These are phyloP conservation scores for Leptodermis oblonga DNA, from an alignment of 257 asterid genomes.

Conservation along the genomic window DNA sequence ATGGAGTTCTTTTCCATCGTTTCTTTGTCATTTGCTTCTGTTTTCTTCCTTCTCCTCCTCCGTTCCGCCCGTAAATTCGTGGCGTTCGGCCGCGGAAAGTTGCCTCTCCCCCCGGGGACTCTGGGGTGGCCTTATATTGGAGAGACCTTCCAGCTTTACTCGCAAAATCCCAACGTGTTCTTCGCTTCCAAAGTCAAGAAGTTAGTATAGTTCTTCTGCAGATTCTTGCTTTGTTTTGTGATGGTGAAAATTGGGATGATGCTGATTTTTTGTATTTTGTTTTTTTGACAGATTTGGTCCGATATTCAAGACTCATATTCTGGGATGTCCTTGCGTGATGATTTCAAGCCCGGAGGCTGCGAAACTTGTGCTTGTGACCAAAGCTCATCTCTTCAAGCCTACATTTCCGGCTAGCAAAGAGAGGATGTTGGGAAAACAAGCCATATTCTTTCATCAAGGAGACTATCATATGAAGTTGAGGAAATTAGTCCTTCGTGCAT, in stretches of 20 bases:
- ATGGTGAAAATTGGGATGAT: not conserved
- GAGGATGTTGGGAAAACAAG: slow-evolving; percentile 43
- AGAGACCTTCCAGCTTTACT: slow-evolving; percentile 35
- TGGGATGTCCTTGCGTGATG: slow-evolving; percentile 47
- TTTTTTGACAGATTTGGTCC: slow-evolving; percentile 28
- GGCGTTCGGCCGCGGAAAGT: slow-evolving; percentile 3
- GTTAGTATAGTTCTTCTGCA: slow-evolving; percentile 14
- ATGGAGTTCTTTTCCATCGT: slow-evolving; percentile 23
- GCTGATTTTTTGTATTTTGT: not conserved
- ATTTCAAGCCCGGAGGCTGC: slow-evolving; percentile 42
- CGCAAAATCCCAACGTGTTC: slow-evolving; percentile 39
- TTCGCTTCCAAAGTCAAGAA: slow-evolving; percentile 34
- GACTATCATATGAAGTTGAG: slow-evolving; percentile 37
- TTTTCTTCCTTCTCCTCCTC: slow-evolving; percentile 15
- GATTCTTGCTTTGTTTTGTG: not conserved
- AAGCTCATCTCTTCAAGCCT: slow-evolving; percentile 38
- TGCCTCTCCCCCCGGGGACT: slow-evolving; percentile 41
- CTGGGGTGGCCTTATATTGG: slow-evolving; percentile 45
- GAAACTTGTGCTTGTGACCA: slow-evolving; percentile 33
- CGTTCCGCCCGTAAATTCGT: slow-evolving; percentile 8
- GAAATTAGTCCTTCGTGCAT: slow-evolving; percentile 32
- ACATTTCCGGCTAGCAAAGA: slow-evolving; percentile 45
- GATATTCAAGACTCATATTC: slow-evolving; percentile 43
- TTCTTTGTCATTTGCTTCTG: not conserved
- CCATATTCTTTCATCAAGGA: slow-evolving; percentile 42